phyloP scores from a whole-genome alignment of 2,329 filamentous ascomycete genomes.

The Hymenoscyphus albidus region DNA sequence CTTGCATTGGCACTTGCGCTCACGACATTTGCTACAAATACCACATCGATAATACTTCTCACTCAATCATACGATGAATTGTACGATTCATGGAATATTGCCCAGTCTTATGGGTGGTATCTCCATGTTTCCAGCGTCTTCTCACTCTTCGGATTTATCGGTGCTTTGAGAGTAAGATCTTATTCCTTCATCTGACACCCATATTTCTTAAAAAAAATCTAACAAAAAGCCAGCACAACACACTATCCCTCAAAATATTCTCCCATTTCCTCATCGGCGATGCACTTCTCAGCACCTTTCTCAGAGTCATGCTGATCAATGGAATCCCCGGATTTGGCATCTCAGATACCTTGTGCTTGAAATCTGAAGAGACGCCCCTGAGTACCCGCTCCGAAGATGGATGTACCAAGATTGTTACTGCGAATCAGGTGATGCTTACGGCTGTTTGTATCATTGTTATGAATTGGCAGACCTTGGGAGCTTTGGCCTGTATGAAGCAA shows the following conservation, averaged over 20 bases:
- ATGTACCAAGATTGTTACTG: not conserved
- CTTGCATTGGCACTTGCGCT: not conserved
- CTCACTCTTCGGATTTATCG: constrained; percentile 2
- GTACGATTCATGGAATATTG: not conserved
- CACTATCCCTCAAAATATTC: not conserved
- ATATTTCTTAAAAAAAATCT: not conserved
- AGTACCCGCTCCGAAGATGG: not conserved
- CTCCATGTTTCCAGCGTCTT: not conserved
- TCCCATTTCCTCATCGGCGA: not conserved
- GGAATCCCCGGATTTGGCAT: not conserved
- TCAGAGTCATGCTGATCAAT: not conserved
- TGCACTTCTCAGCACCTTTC: not conserved
- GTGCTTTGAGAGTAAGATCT: not conserved
- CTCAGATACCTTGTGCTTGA: not conserved
- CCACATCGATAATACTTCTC: not conserved
- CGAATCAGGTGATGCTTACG: not conserved
- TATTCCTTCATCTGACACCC: not conserved
- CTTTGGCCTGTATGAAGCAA: not conserved
- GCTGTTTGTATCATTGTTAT: not conserved
- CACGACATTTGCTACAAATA: not conserved
- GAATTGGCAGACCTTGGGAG: not conserved
- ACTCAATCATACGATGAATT: not conserved
- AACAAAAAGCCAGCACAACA: not conserved
- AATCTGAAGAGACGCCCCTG: not conserved
- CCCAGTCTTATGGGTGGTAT: not conserved